These are phyloP conservation scores for Sugiyamaella mastotermitis DNA, from an alignment of 805 yeast species.

Conservation along the genomic window DNA sequence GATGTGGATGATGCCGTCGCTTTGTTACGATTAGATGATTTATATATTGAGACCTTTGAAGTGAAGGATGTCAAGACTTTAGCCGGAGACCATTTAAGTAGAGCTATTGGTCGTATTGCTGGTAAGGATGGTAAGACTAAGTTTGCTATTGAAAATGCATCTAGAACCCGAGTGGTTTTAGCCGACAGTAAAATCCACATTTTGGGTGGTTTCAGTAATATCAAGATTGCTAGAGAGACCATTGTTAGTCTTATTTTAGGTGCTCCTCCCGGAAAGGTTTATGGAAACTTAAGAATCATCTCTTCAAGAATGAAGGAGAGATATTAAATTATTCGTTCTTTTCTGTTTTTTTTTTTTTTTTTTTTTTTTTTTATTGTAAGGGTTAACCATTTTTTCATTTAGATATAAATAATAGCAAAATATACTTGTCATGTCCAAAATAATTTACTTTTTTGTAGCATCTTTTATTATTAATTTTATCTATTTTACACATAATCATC, in stretches of 20 bases:
- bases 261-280: constrained; percentile 97
- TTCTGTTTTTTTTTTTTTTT: too few relatives aligned
- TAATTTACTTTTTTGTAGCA: too few relatives aligned
- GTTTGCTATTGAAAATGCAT: constrained; percentile 97
- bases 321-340: too few relatives aligned
- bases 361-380: too few relatives aligned
- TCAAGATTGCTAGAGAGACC: constrained; percentile 97
- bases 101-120: constrained; percentile 99
- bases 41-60: constrained; percentile 95
- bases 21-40: constrained; percentile 84
- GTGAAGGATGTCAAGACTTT: constrained; percentile 94
- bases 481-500: too few relatives aligned
- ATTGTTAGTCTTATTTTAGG: constrained; percentile 93
- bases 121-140: constrained; percentile 99
- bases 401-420: too few relatives aligned
- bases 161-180: constrained; percentile 93
- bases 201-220: constrained; percentile 94
- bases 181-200: constrained; percentile 97
- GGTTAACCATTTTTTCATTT: too few relatives aligned
- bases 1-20: constrained; percentile 98
- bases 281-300: constrained; percentile 93
- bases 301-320: constrained; percentile 97
- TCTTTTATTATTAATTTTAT: too few relatives aligned
- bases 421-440: too few relatives aligned
- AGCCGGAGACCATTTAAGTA: constrained; percentile 91